phyloP scores from a whole-genome alignment of 495 filamentous ascomycete species.

The Gamarada debralockiae region DNA sequence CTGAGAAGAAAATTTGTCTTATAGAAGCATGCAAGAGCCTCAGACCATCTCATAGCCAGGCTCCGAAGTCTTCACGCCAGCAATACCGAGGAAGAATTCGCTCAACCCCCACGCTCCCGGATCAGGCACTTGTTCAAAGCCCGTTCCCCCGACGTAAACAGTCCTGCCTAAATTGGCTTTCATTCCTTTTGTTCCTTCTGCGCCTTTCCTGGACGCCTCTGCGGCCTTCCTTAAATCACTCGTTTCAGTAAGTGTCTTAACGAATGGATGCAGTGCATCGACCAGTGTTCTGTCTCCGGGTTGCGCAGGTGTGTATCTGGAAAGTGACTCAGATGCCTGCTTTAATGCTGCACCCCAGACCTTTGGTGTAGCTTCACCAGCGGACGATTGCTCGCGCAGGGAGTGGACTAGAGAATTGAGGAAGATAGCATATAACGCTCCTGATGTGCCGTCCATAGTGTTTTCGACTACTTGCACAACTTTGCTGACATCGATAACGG shows the following conservation, averaged over 20 bases:
- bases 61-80: slow-evolving; percentile 29
- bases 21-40: not conserved
- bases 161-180: slow-evolving; percentile 80
- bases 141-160: slow-evolving; percentile 88
- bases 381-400: slow-evolving; percentile 53
- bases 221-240: slow-evolving; percentile 67
- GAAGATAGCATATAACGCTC: slow-evolving; percentile 94
- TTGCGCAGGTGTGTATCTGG: slow-evolving; percentile 84
- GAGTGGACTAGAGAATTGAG: slow-evolving; percentile 82
- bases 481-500: slow-evolving; percentile 63
- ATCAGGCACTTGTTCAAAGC: slow-evolving; percentile 79
- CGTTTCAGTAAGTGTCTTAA: slow-evolving; percentile 60
- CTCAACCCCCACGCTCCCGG: slow-evolving; percentile 85
- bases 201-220: slow-evolving; percentile 67
- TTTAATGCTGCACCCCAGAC: slow-evolving; percentile 75
- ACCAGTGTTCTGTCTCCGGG: slow-evolving; percentile 87
- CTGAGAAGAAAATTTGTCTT: not conserved
- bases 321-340: slow-evolving; percentile 65
- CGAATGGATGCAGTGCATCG: slow-evolving; percentile 87
- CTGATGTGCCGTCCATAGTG: slow-evolving; percentile 94
- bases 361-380: slow-evolving; percentile 41
- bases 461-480: slow-evolving; percentile 84
- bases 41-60: slow-evolving; percentile 21
- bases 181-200: slow-evolving; percentile 87
- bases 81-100: slow-evolving; percentile 76